Conservation (phyloP, 2,329 filamentous ascomycete genomes). For the Exophiala bonariae region DNA sequence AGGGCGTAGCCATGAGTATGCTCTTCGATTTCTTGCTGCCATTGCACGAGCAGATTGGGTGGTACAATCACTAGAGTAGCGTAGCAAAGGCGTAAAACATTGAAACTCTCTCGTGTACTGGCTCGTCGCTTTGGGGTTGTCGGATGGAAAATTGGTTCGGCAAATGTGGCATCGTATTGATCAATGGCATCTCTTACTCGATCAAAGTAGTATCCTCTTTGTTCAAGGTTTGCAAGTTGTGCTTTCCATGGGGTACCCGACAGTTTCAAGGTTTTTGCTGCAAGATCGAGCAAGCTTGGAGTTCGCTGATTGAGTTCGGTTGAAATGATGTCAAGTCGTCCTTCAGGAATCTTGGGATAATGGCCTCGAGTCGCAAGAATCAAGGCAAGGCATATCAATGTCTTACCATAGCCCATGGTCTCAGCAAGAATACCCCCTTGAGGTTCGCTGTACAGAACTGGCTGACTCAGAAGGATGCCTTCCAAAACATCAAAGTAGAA, state of each 20-base stretch:
- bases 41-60: slow-evolving; percentile 79
- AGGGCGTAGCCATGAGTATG: slow-evolving; percentile 65
- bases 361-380: slow-evolving; percentile 75
- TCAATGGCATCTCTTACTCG: slow-evolving; percentile 58
- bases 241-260: slow-evolving; percentile 69
- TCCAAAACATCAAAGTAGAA: slow-evolving; percentile 73
- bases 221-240: slow-evolving; percentile 57
- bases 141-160: slow-evolving; percentile 49
- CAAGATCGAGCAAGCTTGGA: slow-evolving; percentile 72
- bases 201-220: slow-evolving; percentile 52
- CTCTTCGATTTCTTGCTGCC: slow-evolving; percentile 76
- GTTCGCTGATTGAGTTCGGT: slow-evolving; percentile 48
- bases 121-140: slow-evolving; percentile 33
- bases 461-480: slow-evolving; percentile 62
- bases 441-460: slow-evolving; percentile 70
- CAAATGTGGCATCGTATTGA: slow-evolving; percentile 61
- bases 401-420: slow-evolving; percentile 70
- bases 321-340: slow-evolving; percentile 51
- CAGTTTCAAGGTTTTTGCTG: slow-evolving; percentile 67
- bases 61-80: slow-evolving; percentile 79
- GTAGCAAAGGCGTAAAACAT: slow-evolving; percentile 61
- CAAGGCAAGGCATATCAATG: slow-evolving; percentile 76
- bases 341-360: slow-evolving; percentile 64
- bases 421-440: slow-evolving; percentile 61
- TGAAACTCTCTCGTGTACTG: slow-evolving; percentile 31